Conservation (phyloP, 331 rosid species). For the Cydonia oblonga region DNA sequence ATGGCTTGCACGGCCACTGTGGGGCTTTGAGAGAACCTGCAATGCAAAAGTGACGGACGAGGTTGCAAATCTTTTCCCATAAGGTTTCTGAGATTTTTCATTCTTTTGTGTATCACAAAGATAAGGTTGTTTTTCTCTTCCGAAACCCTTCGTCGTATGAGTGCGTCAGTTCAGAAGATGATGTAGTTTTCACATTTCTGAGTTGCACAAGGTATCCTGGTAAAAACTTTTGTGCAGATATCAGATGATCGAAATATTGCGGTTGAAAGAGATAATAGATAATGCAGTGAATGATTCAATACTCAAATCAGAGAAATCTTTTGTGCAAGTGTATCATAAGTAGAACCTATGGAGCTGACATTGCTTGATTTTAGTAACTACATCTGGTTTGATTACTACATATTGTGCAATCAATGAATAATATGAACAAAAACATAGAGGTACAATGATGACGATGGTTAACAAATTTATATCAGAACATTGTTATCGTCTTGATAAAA, state of each 20-base stretch:
- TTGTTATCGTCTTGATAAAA: not conserved
- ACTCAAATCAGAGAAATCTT: not conserved
- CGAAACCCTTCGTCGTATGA: conserved; percentile 32
- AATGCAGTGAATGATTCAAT: not conserved
- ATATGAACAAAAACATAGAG: not conserved
- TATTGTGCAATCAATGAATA: not conserved
- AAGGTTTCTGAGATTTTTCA: too few relatives aligned
- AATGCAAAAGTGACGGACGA: not conserved
- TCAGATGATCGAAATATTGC: not conserved
- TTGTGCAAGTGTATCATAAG: not conserved
- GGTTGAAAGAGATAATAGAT: not conserved
- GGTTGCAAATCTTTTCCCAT: too few relatives aligned
- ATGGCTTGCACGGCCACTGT: not conserved
- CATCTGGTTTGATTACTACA: too few relatives aligned
- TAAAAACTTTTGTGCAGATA: not conserved
- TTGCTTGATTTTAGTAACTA: too few relatives aligned
- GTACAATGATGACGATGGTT: not conserved
- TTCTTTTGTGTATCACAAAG: conserved; percentile 9
- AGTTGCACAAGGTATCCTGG: not conserved
- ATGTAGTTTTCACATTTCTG: not conserved
- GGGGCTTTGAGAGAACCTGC: conserved; percentile 7
- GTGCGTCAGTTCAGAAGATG: conserved; percentile 11
- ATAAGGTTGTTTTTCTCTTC: conserved; percentile 24
- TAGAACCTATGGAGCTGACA: not conserved
- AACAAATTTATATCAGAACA: not conserved